Percentiles rank a stretch among this genome's conserved stretches.
Conservation (phyloP, 768 basidiomycete species). For the Rhodosporidiobolus odoratus region DNA sequence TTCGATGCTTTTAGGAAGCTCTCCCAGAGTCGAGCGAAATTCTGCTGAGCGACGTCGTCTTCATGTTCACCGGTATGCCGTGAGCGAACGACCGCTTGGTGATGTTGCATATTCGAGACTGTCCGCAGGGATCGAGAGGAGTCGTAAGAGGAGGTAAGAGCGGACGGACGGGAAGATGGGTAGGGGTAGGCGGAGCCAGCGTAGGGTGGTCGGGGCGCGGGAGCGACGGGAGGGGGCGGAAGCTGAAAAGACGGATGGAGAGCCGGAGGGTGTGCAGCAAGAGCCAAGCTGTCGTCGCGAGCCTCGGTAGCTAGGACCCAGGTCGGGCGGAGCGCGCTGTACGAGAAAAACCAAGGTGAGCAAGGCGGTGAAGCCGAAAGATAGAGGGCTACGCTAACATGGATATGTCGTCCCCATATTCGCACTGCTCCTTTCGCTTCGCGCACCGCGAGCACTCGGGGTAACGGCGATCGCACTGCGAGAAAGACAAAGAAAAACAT, state of each 20-base stretch:
- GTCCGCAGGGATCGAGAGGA: conserved; percentile 2
- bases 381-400: conserved; percentile 7
- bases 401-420: conserved; percentile 28
- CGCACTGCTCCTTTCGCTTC: conserved; percentile 27
- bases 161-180: neutral
- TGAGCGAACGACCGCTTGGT: neutral
- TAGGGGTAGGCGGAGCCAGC: neutral
- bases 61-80: neutral
- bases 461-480: conserved; percentile 30
- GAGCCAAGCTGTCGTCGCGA: neutral
- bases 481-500: no score
- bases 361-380: neutral
- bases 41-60: neutral
- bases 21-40: conserved; percentile 18
- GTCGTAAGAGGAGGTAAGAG: neutral
- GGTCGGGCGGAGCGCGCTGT: conserved; percentile 22
- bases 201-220: neutral
- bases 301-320: conserved; percentile 4
- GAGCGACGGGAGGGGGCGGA: neutral
- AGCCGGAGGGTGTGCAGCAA: neutral
- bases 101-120: conserved; percentile 15
- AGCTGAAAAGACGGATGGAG: neutral
- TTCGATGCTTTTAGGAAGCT: conserved; percentile 20
- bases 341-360: neutral
- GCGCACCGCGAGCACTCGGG: conserved; percentile 24